Evolutionary conservation across 2,329 filamentous ascomycete species (phyloP).

Genomic region (Aaosphaeria arxii): DNA sequence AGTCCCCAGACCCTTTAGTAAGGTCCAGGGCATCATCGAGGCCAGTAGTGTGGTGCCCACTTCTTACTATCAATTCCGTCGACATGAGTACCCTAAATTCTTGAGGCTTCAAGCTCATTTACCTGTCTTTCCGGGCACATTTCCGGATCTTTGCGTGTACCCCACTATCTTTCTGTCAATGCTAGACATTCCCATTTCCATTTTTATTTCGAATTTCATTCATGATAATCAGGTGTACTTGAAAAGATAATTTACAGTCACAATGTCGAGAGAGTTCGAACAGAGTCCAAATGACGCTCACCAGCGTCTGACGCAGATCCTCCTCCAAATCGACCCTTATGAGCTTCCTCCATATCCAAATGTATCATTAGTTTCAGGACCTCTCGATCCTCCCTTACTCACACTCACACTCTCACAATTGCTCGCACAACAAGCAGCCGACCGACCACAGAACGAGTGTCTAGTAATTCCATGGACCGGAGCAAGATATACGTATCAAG

Average conservation of each 20-base stretch:
- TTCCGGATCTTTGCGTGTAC: constrained; percentile 8
- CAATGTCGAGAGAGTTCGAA: constrained; percentile 26
- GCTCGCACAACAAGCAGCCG: constrained; percentile 66
- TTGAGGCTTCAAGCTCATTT: too few species aligned
- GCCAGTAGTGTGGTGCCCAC: too few species aligned
- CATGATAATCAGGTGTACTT: too few species aligned
- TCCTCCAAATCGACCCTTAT: constrained; percentile 37
- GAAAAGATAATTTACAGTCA: too few species aligned
- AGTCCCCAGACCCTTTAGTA: too few species aligned
- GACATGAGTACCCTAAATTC: too few species aligned
- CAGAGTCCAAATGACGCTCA: constrained; percentile 26
- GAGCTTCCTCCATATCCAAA: constrained; percentile 38
- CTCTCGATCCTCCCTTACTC: constrained; percentile 65
- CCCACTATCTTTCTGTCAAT: constrained; percentile 7
- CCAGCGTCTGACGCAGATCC: constrained; percentile 35
- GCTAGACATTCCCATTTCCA: background rate
- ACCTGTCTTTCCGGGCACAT: too few species aligned
- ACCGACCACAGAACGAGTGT: constrained; percentile 64
- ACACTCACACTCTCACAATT: constrained; percentile 71
- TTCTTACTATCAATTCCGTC: too few species aligned
- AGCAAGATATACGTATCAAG: constrained; percentile 64
- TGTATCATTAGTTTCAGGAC: constrained; percentile 63
- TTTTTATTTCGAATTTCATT: background rate
- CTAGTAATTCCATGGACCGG: constrained; percentile 75
- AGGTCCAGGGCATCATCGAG: too few species aligned